Percentiles rank a stretch among this genome's conserved stretches.
Conservation (phyloP, 805 yeast species). For the Starmerella apicola region DNA sequence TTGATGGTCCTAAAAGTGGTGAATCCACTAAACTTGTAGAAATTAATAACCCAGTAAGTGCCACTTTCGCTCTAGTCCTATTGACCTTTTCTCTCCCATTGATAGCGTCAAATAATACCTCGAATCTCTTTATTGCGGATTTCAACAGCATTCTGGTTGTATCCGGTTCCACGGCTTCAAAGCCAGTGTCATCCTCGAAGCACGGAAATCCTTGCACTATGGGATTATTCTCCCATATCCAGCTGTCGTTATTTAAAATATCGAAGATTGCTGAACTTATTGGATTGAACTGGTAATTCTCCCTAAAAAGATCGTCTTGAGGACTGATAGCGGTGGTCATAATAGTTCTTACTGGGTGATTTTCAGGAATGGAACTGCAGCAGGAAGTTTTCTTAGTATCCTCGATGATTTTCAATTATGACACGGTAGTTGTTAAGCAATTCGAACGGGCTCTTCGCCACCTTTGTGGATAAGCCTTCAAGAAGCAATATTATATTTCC, state of each 20-base stretch:
- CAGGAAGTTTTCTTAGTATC: too few relatives aligned
- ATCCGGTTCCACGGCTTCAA: neutral
- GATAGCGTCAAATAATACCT: constrained; percentile 1
- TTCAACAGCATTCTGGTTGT: neutral
- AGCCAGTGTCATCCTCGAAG: neutral
- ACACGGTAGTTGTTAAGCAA: too few relatives aligned
- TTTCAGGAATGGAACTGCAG: too few relatives aligned
- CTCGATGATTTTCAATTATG: too few relatives aligned
- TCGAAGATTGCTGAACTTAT: neutral
- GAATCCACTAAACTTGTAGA: neutral
- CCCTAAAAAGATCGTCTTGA: too few relatives aligned
- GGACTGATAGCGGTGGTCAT: too few relatives aligned
- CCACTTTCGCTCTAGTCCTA: constrained; percentile 8
- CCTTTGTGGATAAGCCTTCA: too few relatives aligned
- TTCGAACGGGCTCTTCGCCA: too few relatives aligned
- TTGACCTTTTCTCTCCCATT: neutral
- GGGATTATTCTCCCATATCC: constrained; percentile 5
- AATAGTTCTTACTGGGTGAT: too few relatives aligned
- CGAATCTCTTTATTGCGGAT: neutral
- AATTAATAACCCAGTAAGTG: constrained; percentile 1
- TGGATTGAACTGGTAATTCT: too few relatives aligned
- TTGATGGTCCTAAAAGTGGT: neutral
- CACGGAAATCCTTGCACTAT: neutral
- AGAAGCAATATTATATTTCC: too few relatives aligned
- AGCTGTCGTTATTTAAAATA: neutral